Evolutionary conservation across 306 rosid genomes (phyloP).

Genomic region (Dryas alaskensis): DNA sequence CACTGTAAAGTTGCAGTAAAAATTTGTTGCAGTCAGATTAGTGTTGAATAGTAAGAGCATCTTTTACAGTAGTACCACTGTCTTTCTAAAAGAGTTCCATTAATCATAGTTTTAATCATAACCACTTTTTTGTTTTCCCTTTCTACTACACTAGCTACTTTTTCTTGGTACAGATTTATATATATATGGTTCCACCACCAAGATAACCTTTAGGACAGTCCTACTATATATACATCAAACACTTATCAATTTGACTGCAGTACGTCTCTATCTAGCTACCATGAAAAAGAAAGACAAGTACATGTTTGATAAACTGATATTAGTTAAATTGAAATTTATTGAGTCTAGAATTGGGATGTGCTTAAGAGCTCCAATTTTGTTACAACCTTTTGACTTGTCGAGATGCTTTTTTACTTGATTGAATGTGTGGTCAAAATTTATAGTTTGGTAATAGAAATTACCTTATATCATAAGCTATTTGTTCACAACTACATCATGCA

Average conservation of each 20-base stretch:
- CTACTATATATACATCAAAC: too few species aligned
- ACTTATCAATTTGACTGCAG: background rate
- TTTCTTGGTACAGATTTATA: conserved; percentile 5
- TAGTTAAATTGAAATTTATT: background rate
- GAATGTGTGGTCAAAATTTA: too few species aligned
- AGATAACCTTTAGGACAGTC: background rate
- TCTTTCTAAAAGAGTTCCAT: conserved; percentile 48
- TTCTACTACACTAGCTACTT: conserved; percentile 39
- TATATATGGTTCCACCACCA: conserved; percentile 4
- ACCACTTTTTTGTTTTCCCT: conserved; percentile 48
- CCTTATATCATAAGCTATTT: too few species aligned
- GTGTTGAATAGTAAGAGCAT: conserved; percentile 44
- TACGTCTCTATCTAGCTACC: background rate
- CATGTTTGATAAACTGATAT: background rate
- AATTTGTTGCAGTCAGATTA: conserved; percentile 3
- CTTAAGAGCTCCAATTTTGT: background rate
- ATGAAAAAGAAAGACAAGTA: conserved; percentile 2
- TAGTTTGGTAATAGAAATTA: too few species aligned
- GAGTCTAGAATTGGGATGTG: background rate
- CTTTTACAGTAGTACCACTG: conserved; percentile 46
- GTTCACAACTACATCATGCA: too few species aligned
- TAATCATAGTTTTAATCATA: conserved; percentile 90
- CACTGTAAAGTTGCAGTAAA: conserved; percentile 71
- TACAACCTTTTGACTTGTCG: too few species aligned
- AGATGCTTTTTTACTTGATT: too few species aligned